Evolutionary conservation across 2,329 filamentous ascomycete species (phyloP).

Genomic region (Diplodia corticola): DNA sequence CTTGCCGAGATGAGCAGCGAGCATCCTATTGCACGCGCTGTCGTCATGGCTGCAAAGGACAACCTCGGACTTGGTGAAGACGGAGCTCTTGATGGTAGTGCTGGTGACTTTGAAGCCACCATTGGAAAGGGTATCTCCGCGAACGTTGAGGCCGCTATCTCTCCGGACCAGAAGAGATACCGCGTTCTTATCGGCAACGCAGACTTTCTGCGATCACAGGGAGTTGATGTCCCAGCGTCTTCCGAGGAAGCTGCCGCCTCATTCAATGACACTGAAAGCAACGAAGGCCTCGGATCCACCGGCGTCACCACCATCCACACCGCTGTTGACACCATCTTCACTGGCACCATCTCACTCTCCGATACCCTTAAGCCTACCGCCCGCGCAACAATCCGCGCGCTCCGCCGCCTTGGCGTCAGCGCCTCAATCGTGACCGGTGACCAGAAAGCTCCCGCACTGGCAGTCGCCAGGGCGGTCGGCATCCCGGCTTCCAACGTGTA

Average conservation of each 20-base stretch:
- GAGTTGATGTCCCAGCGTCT: constrained; percentile 61
- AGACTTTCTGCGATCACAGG: constrained; percentile 70
- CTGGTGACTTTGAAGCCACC: constrained; percentile 79
- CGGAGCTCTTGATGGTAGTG: constrained; percentile 74
- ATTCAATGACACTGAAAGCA: constrained; percentile 23
- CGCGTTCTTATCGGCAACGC: constrained; percentile 82
- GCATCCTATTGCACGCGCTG: constrained; percentile 91
- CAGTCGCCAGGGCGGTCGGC: constrained; percentile 79
- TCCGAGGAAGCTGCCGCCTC: constrained; percentile 31
- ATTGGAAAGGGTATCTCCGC: constrained; percentile 87
- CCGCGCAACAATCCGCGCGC: constrained; percentile 73
- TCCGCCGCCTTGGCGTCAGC: constrained; percentile 81
- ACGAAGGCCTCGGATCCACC: constrained; percentile 45
- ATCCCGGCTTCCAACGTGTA: constrained; percentile 75
- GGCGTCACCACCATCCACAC: constrained; percentile 91
- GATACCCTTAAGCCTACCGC: constrained; percentile 92
- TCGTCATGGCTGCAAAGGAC: constrained; percentile 71
- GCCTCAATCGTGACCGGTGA: constrained; percentile 94
- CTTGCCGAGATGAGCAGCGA: constrained; percentile 96
- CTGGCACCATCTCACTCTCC: constrained; percentile 78
- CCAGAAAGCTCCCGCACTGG: constrained; percentile 77
- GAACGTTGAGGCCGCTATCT: constrained; percentile 72
- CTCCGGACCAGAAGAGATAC: constrained; percentile 69
- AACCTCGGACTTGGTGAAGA: constrained; percentile 73
- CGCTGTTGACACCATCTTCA: constrained; percentile 78